Percentiles rank a stretch among this genome's conserved stretches.
These are phyloP conservation scores for Boletellus ananas DNA, from an alignment of 768 basidiomycete species.

Conservation along the genomic window DNA sequence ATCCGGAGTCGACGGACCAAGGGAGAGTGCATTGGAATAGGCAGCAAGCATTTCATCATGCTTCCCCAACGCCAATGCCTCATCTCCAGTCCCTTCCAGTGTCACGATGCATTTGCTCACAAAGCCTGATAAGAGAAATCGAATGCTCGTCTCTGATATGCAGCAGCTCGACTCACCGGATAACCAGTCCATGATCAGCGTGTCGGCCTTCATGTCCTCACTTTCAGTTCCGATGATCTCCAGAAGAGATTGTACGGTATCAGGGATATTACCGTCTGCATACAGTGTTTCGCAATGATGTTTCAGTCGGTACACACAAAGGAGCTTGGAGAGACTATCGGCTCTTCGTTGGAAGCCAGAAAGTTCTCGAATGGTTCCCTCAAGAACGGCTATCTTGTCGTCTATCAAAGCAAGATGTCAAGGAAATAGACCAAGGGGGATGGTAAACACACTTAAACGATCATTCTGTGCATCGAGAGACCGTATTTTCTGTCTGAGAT, in stretches of 20 bases:
- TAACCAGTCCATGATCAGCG: background rate
- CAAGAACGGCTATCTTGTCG: too few species aligned
- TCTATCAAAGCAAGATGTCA: too few species aligned
- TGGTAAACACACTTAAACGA: too few species aligned
- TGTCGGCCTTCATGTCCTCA: background rate
- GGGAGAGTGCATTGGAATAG: background rate
- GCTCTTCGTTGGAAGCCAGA: background rate
- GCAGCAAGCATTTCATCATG: background rate
- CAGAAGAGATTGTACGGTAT: background rate
- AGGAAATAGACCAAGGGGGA: too few species aligned
- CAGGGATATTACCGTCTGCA: background rate
- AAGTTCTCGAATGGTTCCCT: too few species aligned
- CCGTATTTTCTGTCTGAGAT: too few species aligned
- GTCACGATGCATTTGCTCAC: background rate
- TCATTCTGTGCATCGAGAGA: too few species aligned
- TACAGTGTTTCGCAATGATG: background rate
- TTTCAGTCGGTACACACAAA: background rate
- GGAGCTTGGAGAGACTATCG: background rate
- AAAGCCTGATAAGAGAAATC: background rate
- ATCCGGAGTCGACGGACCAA: background rate
- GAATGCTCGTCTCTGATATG: background rate
- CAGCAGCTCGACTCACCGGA: background rate
- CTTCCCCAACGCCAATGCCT: background rate
- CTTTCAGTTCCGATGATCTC: background rate
- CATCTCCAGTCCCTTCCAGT: background rate